phyloP scores from a whole-genome alignment of 2,329 filamentous ascomycete genomes.

The Emericellopsis atlantica region DNA sequence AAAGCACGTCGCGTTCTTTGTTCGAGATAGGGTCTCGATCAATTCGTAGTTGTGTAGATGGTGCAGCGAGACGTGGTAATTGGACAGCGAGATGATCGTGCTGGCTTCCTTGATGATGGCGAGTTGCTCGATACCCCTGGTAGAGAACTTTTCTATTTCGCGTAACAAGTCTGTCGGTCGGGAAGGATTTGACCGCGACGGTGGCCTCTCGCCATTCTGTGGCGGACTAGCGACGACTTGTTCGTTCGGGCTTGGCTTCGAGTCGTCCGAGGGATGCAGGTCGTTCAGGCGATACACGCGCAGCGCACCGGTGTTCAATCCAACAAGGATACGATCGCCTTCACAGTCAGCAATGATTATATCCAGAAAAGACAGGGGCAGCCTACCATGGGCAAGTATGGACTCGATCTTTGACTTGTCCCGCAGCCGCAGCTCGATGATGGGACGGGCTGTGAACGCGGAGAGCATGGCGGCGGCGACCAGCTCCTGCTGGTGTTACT shows the following conservation, averaged over 20 bases:
- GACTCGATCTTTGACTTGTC: constrained; percentile 98
- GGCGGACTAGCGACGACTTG: constrained; percentile 12
- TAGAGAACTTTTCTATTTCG: constrained; percentile 89
- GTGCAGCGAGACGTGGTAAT: constrained; percentile 79
- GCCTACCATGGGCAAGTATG: constrained; percentile 73
- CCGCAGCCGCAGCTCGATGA: constrained; percentile 90
- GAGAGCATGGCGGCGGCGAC: constrained; percentile 65
- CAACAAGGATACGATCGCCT: constrained; percentile 86
- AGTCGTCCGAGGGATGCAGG: constrained; percentile 15
- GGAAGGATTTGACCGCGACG: constrained; percentile 14
- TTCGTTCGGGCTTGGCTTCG: constrained; percentile 6
- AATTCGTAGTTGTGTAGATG: constrained; percentile 77
- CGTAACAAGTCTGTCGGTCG: constrained; percentile 73
- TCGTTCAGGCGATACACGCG: constrained; percentile 90
- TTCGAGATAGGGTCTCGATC: constrained; percentile 66
- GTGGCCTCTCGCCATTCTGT: constrained; percentile 11
- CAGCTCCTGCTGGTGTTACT: constrained; percentile 24
- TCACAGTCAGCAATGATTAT: constrained; percentile 1
- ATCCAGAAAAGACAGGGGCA: not conserved
- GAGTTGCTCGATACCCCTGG: constrained; percentile 81
- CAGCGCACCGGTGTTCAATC: constrained; percentile 77
- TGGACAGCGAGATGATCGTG: constrained; percentile 80
- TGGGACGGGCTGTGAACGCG: constrained; percentile 89
- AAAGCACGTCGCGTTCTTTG: constrained; percentile 81
- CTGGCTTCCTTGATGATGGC: constrained; percentile 93